phyloP scores from a whole-genome alignment of 768 basidiomycete species.

The Naematelia aurantialba region DNA sequence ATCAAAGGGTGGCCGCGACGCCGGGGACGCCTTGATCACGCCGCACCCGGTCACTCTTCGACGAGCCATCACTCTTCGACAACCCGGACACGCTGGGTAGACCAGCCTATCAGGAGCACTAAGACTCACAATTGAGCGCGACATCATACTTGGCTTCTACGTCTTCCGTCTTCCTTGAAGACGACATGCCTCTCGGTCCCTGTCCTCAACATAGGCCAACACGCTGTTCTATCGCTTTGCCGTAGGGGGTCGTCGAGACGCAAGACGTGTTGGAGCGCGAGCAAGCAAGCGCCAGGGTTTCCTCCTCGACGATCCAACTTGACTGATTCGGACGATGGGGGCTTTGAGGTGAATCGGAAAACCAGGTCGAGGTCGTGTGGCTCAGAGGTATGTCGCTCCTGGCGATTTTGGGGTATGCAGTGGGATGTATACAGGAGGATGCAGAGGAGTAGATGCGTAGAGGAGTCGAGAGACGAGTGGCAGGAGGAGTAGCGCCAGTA shows the following conservation, averaged over 20 bases:
- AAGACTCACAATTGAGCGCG: slow-evolving; percentile 44
- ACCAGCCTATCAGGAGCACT: no score
- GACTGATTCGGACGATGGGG: no score
- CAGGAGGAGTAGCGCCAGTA: neutral
- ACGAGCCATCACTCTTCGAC: no score
- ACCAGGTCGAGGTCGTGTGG: no score
- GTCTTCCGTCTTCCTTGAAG: slow-evolving; percentile 29
- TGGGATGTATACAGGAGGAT: neutral
- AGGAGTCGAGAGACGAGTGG: neutral
- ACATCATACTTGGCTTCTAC: slow-evolving; percentile 48
- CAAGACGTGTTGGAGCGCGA: no score
- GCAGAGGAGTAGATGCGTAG: neutral
- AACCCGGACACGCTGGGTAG: no score
- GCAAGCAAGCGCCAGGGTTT: no score
- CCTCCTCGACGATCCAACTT: no score
- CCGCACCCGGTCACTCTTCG: neutral
- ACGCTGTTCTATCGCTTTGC: neutral
- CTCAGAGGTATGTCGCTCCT: neutral
- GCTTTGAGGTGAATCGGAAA: no score
- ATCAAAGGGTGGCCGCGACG: neutral
- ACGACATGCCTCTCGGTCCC: neutral
- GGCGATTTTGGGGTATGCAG: neutral
- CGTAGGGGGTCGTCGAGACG: no score
- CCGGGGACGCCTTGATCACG: neutral
- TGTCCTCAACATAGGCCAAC: neutral